Conservation (phyloP, 1,284 basidiomycete genomes). For the Xerocomus amazonicus region DNA sequence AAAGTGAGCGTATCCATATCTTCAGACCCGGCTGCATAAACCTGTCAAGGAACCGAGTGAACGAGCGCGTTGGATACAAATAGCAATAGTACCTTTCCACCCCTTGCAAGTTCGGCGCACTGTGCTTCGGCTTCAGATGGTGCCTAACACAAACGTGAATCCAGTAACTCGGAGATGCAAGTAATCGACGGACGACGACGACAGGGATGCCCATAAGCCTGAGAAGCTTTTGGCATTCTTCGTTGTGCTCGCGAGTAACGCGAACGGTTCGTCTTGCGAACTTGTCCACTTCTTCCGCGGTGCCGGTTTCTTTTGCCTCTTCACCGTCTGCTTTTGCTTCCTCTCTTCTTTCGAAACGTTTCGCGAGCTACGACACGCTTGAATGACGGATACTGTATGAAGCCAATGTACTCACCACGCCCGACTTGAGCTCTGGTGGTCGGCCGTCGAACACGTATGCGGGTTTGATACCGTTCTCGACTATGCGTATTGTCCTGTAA, state of each 20-base stretch:
- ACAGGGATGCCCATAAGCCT: constrained; percentile 97
- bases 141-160: constrained; percentile 53
- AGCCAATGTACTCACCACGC: constrained; percentile 67
- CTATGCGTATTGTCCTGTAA: constrained; percentile 95
- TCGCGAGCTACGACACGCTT: constrained; percentile 63
- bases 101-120: constrained; percentile 94
- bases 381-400: not conserved
- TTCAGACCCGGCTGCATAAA: constrained; percentile 96
- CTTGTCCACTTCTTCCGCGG: constrained; percentile 88
- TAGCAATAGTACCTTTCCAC: constrained; percentile 68
- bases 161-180: not conserved
- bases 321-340: constrained; percentile 94
- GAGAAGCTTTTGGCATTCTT: constrained; percentile 87
- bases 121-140: constrained; percentile 99
- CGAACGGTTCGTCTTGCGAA: constrained; percentile 90
- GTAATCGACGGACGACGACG: constrained; percentile 71
- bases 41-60: constrained; percentile 43
- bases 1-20: constrained; percentile 99
- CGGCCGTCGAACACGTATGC: constrained; percentile 99
- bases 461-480: constrained; percentile 99
- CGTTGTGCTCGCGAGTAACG: constrained; percentile 95
- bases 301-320: constrained; percentile 93
- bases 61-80: not conserved
- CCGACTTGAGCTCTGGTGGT: constrained; percentile 95
- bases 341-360: constrained; percentile 87